Evolutionary conservation across 2,329 filamentous ascomycete species (phyloP).

Genomic region (Pseudogymnoascus verrucosus): DNA sequence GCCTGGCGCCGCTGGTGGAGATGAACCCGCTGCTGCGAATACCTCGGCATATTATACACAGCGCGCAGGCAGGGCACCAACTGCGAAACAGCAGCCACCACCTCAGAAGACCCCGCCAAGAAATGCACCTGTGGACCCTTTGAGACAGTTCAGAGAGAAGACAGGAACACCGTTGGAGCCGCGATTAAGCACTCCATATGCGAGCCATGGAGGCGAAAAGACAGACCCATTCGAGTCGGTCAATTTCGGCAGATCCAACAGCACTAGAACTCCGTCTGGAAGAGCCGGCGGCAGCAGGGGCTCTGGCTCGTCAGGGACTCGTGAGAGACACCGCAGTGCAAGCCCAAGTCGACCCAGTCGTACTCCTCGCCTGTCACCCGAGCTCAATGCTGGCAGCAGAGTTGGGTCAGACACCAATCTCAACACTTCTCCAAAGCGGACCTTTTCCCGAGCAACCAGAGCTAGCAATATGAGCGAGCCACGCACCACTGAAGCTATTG

Average conservation of each 20-base stretch:
- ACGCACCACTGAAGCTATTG: background rate
- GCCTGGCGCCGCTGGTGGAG: constrained; percentile 24
- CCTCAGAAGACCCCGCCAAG: constrained; percentile 15
- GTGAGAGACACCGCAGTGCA: constrained; percentile 11
- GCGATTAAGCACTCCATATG: constrained; percentile 52
- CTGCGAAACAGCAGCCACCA: constrained; percentile 20
- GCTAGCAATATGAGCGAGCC: background rate
- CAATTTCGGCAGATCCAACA: constrained; percentile 26
- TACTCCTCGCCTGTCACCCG: background rate
- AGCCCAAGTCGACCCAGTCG: constrained; percentile 13
- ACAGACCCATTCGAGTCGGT: constrained; percentile 46
- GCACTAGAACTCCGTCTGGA: constrained; percentile 18
- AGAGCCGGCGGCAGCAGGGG: background rate
- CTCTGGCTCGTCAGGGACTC: background rate
- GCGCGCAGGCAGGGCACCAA: constrained; percentile 17
- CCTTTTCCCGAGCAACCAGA: constrained; percentile 2
- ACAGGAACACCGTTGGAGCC: constrained; percentile 31
- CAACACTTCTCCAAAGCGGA: constrained; percentile 9
- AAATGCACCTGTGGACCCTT: constrained; percentile 31
- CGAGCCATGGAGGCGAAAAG: constrained; percentile 49
- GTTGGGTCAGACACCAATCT: constrained; percentile 24
- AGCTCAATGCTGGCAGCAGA: constrained; percentile 15
- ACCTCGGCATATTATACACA: constrained; percentile 25
- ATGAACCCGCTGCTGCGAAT: constrained; percentile 26
- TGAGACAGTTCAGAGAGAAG: constrained; percentile 39